Percentiles rank a stretch among this genome's conserved stretches.
Conservation (phyloP, 768 basidiomycete genomes). For the Pleurotus cornucopiae region DNA sequence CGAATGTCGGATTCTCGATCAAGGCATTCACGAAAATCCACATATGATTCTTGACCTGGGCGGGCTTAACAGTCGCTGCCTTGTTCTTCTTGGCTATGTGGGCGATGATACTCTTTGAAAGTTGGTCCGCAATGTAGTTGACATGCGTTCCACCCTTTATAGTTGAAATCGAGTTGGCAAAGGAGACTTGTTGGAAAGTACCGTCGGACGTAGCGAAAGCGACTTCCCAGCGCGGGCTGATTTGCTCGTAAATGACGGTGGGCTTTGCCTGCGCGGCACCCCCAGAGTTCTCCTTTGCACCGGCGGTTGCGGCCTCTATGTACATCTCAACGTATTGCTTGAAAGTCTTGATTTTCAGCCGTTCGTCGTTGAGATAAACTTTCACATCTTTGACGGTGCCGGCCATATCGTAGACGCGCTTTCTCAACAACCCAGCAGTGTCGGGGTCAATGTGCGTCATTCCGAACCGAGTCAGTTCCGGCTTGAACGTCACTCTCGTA, state of each 20-base stretch:
- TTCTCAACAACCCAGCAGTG: slow-evolving; percentile 80
- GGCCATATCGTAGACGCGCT: slow-evolving; percentile 95
- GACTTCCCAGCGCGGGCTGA: slow-evolving; percentile 87
- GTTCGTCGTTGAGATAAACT: slow-evolving; percentile 89
- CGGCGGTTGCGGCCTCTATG: slow-evolving; percentile 69
- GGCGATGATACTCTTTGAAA: slow-evolving; percentile 79
- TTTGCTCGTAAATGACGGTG: slow-evolving; percentile 76
- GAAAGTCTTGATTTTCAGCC: slow-evolving; percentile 91
- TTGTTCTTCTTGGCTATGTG: slow-evolving; percentile 97
- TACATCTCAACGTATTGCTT: slow-evolving; percentile 97
- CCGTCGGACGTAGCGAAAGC: slow-evolving; percentile 95
- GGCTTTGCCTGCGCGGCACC: slow-evolving; percentile 78
- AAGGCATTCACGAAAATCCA: slow-evolving; percentile 96
- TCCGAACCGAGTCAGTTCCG: slow-evolving; percentile 88
- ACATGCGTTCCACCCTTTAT: slow-evolving; percentile 97
- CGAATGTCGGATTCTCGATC: slow-evolving; percentile 97
- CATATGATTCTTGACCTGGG: slow-evolving; percentile 96
- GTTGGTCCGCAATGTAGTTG: slow-evolving; percentile 75
- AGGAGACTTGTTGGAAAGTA: slow-evolving; percentile 89
- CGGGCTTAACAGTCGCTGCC: slow-evolving; percentile 86
- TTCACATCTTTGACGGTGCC: slow-evolving; percentile 94
- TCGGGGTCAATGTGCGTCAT: slow-evolving; percentile 92
- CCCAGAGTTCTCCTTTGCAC: slow-evolving; percentile 64
- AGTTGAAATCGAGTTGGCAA: slow-evolving; percentile 96
- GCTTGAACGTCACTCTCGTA: slow-evolving; percentile 89